Percentiles rank a stretch among this genome's conserved stretches.
Evolutionary conservation across 345 rosid genomes (phyloP).

Genomic region (Lepidium sativum): DNA sequence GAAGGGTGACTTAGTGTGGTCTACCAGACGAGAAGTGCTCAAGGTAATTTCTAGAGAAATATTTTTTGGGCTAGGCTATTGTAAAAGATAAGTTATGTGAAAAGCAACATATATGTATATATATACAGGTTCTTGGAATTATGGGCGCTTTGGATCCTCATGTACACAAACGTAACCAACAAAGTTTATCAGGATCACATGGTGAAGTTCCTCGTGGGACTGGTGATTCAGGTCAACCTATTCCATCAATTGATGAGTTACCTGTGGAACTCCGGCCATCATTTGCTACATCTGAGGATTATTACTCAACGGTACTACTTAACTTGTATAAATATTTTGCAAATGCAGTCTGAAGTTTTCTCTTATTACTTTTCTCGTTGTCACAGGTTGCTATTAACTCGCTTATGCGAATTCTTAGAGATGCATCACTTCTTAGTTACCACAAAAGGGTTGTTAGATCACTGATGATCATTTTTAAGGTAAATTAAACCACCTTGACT

Average conservation of each 20-base stretch:
- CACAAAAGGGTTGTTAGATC: conserved; percentile 98
- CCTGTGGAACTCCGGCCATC: conserved; percentile 92
- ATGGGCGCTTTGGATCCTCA: conserved; percentile 99
- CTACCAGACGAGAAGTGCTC: conserved; percentile 94
- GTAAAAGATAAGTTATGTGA: conserved; percentile 17
- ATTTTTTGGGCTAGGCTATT: conserved; percentile 10
- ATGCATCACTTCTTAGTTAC: conserved; percentile 90
- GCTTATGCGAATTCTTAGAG: conserved; percentile 94
- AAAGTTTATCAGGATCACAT: conserved; percentile 62
- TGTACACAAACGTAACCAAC: conserved; percentile 85
- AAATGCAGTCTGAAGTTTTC: conserved; percentile 9
- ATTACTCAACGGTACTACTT: conserved; percentile 75
- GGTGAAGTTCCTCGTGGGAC: conserved; percentile 86
- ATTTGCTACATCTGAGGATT: conserved; percentile 92
- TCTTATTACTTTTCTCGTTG: conserved; percentile 15
- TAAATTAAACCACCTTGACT: conserved; percentile 14
- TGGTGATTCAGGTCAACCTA: conserved; percentile 91
- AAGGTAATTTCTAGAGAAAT: conserved; percentile 51
- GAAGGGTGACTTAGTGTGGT: conserved; percentile 94
- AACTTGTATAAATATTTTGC: conserved; percentile 1
- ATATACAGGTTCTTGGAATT: conserved; percentile 85
- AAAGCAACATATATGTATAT: conserved; percentile 21
- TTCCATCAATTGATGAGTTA: conserved; percentile 76
- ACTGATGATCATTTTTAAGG: conserved; percentile 96
- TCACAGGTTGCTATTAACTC: conserved; percentile 94